Evolutionary conservation across 352 stramenopile species (phyloP).

Genomic region (Phytophthora podocarpi): DNA sequence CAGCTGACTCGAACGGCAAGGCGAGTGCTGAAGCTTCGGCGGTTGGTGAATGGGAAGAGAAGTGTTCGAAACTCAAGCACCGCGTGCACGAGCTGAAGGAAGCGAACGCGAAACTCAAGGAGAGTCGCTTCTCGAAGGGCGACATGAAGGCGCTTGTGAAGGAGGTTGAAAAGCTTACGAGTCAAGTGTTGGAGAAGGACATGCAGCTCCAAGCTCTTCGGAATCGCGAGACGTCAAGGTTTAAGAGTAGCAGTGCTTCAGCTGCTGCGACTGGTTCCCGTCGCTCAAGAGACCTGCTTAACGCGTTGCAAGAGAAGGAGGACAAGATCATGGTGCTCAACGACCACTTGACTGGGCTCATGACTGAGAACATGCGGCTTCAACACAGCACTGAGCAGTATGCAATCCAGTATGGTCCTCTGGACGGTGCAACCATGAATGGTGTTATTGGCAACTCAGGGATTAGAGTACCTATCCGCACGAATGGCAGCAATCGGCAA

Average conservation of each 20-base stretch:
- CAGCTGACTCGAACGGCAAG: background rate
- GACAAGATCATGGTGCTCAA: conserved; percentile 86
- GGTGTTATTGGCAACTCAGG: conserved; percentile 39
- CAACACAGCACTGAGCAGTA: conserved; percentile 80
- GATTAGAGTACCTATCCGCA: conserved; percentile 25
- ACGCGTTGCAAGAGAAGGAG: conserved; percentile 61
- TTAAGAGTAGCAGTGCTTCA: conserved; percentile 15
- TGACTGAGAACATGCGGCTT: conserved; percentile 76
- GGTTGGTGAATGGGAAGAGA: conserved; percentile 41
- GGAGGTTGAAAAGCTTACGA: conserved; percentile 57
- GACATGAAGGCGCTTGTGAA: conserved; percentile 53
- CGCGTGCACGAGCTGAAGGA: conserved; percentile 55
- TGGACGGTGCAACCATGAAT: conserved; percentile 20
- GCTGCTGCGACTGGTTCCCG: conserved; percentile 32
- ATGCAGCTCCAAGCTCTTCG: conserved; percentile 48
- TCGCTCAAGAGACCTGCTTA: conserved; percentile 58
- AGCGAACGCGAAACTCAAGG: conserved; percentile 59
- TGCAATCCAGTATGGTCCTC: conserved; percentile 39
- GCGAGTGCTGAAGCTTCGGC: conserved; percentile 2
- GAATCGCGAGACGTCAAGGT: conserved; percentile 20
- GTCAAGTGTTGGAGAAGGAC: conserved; percentile 59
- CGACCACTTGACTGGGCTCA: conserved; percentile 85
- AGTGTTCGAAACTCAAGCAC: conserved; percentile 51
- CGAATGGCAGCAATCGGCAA: conserved; percentile 20
- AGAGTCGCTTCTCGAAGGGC: conserved; percentile 42